phyloP scores from a whole-genome alignment of 768 basidiomycete species.

The Xerocomellus amylosporus region DNA sequence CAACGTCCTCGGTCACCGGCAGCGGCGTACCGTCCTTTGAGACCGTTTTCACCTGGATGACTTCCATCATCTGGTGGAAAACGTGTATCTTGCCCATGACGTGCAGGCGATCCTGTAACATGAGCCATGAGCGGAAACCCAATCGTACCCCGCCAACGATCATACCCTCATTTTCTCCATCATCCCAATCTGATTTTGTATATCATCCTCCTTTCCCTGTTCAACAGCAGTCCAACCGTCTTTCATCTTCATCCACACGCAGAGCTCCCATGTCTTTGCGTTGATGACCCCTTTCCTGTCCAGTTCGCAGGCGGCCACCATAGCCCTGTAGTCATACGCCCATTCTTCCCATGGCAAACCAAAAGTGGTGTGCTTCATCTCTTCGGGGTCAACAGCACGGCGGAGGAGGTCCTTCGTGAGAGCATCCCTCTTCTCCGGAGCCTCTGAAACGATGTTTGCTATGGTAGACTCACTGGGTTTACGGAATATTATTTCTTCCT shows the following conservation, averaged over 20 bases:
- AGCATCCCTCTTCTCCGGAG: slow-evolving; percentile 27
- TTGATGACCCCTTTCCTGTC: slow-evolving; percentile 20
- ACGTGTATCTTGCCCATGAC: slow-evolving; percentile 33
- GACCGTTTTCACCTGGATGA: slow-evolving; percentile 32
- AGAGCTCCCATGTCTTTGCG: slow-evolving; percentile 28
- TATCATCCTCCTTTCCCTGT: slow-evolving; percentile 23
- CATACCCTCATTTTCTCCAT: slow-evolving; percentile 32
- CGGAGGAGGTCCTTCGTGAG: slow-evolving; percentile 26
- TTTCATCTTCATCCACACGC: slow-evolving; percentile 33
- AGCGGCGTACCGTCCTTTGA: slow-evolving; percentile 21
- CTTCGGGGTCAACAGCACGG: slow-evolving; percentile 30
- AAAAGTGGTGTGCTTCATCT: slow-evolving; percentile 22
- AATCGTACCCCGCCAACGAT: not conserved
- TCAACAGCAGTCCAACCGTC: slow-evolving; percentile 30
- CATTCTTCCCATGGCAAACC: slow-evolving; percentile 36
- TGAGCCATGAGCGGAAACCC: not conserved
- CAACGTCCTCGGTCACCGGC: slow-evolving; percentile 30
- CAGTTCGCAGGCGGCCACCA: slow-evolving; percentile 25
- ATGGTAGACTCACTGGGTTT: slow-evolving; percentile 28
- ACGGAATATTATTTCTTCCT: slow-evolving; percentile 30
- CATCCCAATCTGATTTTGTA: slow-evolving; percentile 22
- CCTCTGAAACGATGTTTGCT: slow-evolving; percentile 22
- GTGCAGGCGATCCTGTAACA: slow-evolving; percentile 22
- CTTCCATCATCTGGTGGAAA: slow-evolving; percentile 34
- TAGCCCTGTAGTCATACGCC: slow-evolving; percentile 30